Base-by-base conservation (phyloP, 2,329 filamentous ascomycete genomes). In the Colletotrichum liaoningense region DNA sequence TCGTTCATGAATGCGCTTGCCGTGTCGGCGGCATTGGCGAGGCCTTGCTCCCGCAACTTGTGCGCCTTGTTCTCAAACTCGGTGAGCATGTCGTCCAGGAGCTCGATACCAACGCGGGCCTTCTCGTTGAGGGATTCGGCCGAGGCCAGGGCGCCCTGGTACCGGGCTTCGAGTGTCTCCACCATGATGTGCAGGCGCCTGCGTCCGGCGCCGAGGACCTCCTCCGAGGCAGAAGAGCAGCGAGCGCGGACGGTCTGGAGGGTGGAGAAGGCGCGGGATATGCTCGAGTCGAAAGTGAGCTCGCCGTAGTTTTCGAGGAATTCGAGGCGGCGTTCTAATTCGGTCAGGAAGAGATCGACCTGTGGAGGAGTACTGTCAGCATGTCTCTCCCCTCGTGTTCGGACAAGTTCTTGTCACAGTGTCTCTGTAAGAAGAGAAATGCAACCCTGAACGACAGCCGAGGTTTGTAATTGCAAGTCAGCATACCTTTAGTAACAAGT, bases 61-160 rank as follows among this genome's bases (percentile, higher is more conserved):
- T 95, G 91, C 12, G 94, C 95, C 66, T 94, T 90, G 12, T 88
- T 86, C 84, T 99, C 97, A 76, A 98, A 93, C 63, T 98, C 96
- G 26, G 91, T 89, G 26, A 99, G 86, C 84, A 97, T 95, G 49
- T 86, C 89, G 79, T 98, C 96, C 80, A 98, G 93, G 75, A 98
- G 85, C 73, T 94, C 92, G 75, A 99, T 93, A 5, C 95, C 94
- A 46, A 96, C 93, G 74, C 94, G 91, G 3, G 96, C 95, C 85
- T 98, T 98, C 78, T 98, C 95, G 79, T 97, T 95, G 78, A 98
- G 84, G 0, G 95, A 95, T 80, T 94, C 95, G 76, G 95, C 95
- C 2, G 93, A 94, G 19, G 90, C 92, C 75, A 99, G 84, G 1
- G 94, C 95, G 77, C 97, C 94, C 75, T 97, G 93, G 83, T 98